These are phyloP conservation scores for Rhododendron griersonianum DNA, from an alignment of 148 eudicot genomes.

Conservation along the genomic window DNA sequence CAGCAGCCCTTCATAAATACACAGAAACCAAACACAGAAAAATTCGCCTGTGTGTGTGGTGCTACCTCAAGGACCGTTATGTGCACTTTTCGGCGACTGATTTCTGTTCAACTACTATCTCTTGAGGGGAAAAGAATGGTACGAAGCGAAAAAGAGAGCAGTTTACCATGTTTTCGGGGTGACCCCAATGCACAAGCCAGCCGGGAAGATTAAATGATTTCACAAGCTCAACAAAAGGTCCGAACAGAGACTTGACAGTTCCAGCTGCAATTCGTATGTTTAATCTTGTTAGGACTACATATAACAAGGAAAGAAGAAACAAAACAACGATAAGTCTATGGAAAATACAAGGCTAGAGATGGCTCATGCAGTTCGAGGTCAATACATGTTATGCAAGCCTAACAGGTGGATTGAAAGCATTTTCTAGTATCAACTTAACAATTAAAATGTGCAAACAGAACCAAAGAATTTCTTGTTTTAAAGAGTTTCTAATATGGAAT, in stretches of 20 bases:
- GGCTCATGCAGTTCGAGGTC: background rate
- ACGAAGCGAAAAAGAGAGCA: too few relatives aligned
- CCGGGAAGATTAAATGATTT: too few relatives aligned
- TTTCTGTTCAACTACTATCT: too few relatives aligned
- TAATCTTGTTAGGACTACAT: background rate
- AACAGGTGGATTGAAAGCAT: background rate
- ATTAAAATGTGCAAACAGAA: background rate
- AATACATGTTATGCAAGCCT: background rate
- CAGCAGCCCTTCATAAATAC: too few relatives aligned
- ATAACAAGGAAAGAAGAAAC: background rate
- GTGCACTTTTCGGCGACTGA: too few relatives aligned
- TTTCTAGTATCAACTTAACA: background rate
- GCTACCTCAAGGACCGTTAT: too few relatives aligned
- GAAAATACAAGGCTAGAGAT: background rate
- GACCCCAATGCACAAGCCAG: too few relatives aligned
- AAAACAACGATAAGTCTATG: background rate
- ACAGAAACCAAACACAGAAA: too few relatives aligned
- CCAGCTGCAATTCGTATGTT: constrained; percentile 39
- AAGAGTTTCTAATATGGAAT: background rate
- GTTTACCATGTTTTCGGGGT: too few relatives aligned
- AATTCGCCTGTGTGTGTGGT: too few relatives aligned
- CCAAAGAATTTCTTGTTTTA: background rate
- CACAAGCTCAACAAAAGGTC: constrained; percentile 77
- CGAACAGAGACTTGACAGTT: constrained; percentile 62
- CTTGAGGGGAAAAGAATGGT: too few relatives aligned